A percentile compares a stretch with the other conserved stretches of the same genome.
phyloP scores from a whole-genome alignment of 1,284 basidiomycete genomes.

The Cutaneotrichosporon daszewskae region DNA sequence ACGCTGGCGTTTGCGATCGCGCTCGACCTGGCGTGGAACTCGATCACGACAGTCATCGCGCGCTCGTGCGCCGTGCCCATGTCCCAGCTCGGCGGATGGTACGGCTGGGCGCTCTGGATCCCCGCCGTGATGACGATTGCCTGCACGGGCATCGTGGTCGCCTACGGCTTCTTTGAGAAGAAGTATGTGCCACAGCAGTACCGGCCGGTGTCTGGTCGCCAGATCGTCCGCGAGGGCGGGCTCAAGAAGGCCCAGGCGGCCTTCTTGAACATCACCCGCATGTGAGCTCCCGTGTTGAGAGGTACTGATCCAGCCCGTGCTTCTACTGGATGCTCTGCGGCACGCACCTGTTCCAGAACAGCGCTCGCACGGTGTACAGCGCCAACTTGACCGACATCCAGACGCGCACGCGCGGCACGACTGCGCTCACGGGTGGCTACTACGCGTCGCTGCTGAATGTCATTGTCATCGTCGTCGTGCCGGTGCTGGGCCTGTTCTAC shows the following conservation, averaged over 20 bases:
- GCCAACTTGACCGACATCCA: slow-evolving; percentile 43
- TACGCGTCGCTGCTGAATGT: slow-evolving; percentile 36
- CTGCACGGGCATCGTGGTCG: slow-evolving; percentile 15
- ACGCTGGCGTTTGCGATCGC: slow-evolving; percentile 30
- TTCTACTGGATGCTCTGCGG: slow-evolving; percentile 18
- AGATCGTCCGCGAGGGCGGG: not conserved
- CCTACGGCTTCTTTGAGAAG: slow-evolving; percentile 32
- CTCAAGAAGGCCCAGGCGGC: not conserved
- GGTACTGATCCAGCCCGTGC: slow-evolving; percentile 8
- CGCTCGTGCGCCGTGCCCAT: slow-evolving; percentile 36
- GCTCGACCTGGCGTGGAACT: slow-evolving; percentile 37
- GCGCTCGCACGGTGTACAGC: slow-evolving; percentile 34
- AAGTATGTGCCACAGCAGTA: slow-evolving; percentile 22
- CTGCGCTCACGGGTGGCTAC: slow-evolving; percentile 39
- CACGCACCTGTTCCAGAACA: slow-evolving; percentile 29
- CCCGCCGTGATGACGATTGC: slow-evolving; percentile 1
- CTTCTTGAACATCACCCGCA: no score
- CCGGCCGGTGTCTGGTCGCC: slow-evolving; percentile 10
- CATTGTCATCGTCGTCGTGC: slow-evolving; percentile 43
- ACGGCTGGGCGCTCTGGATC: slow-evolving; percentile 40
- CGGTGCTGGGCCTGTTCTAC: slow-evolving; percentile 29
- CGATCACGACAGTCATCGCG: slow-evolving; percentile 29
- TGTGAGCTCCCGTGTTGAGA: slow-evolving; percentile 6
- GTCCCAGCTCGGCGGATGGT: slow-evolving; percentile 28
- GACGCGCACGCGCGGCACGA: slow-evolving; percentile 37